Conservation (phyloP, 2,329 filamentous ascomycete species). For the Drechslerella coelobrocha region DNA sequence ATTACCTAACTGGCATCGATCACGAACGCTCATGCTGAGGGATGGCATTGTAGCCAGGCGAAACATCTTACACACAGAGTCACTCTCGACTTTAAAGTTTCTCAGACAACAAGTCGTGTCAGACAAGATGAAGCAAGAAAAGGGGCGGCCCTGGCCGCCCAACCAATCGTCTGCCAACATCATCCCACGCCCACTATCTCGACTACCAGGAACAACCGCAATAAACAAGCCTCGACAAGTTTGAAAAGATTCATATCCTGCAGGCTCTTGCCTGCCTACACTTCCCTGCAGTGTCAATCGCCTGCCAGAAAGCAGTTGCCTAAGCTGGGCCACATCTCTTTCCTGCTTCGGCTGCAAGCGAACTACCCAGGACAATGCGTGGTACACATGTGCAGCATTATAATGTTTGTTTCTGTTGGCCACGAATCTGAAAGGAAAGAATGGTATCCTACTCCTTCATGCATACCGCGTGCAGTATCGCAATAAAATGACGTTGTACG, state of each 20-base stretch:
- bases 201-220: neutral
- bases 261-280: constrained; percentile 28
- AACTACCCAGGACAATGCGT: constrained; percentile 28
- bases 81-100: neutral
- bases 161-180: constrained; percentile 38
- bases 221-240: constrained; percentile 5
- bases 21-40: neutral
- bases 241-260: constrained; percentile 26
- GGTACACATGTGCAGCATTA: too few relatives aligned
- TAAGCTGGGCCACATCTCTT: constrained; percentile 36
- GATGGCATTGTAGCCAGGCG: too few relatives aligned
- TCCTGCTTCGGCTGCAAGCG: constrained; percentile 38
- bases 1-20: neutral
- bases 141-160: constrained; percentile 11
- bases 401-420: too few relatives aligned
- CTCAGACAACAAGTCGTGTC: neutral
- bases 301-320: constrained; percentile 36
- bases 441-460: too few relatives aligned
- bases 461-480: too few relatives aligned
- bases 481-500: too few relatives aligned
- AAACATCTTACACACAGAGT: too few relatives aligned
- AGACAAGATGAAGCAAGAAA: constrained; percentile 35
- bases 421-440: too few relatives aligned
- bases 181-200: constrained; percentile 28
- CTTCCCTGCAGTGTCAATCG: constrained; percentile 8